phyloP scores from a whole-genome alignment of 768 basidiomycete species.

The Scleroderma citrinum region DNA sequence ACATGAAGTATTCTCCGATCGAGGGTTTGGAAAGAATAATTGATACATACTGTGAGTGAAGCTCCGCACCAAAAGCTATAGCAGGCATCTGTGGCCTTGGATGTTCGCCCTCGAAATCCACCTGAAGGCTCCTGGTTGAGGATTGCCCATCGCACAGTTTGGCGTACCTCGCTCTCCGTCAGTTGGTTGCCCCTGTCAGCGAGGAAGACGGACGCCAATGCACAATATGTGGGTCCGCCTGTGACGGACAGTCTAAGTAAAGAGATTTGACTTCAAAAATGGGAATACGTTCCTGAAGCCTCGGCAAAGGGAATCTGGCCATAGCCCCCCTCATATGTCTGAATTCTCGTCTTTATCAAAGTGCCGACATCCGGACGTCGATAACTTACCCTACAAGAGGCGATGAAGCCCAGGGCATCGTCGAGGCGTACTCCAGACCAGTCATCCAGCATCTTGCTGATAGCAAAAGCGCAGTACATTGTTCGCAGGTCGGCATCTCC shows the following conservation, averaged over 20 bases:
- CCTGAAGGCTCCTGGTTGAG: constrained; percentile 61
- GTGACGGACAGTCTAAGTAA: neutral
- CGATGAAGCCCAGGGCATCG: constrained; percentile 57
- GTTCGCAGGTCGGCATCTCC: constrained; percentile 78
- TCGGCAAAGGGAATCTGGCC: constrained; percentile 78
- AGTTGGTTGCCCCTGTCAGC: constrained; percentile 20
- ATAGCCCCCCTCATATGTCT: constrained; percentile 94
- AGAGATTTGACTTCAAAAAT: neutral
- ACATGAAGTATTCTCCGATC: neutral
- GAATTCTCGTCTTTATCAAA: constrained; percentile 3
- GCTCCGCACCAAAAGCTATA: constrained; percentile 97
- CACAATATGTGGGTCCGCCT: constrained; percentile 95
- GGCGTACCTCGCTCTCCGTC: constrained; percentile 36
- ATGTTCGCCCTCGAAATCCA: constrained; percentile 85
- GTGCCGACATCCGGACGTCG: neutral
- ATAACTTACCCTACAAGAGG: constrained; percentile 60
- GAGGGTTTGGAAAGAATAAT: neutral
- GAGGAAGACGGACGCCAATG: constrained; percentile 70
- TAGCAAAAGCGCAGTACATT: constrained; percentile 81
- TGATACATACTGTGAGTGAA: constrained; percentile 56
- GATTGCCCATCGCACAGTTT: constrained; percentile 72
- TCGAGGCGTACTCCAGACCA: constrained; percentile 69
- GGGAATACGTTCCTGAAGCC: constrained; percentile 59
- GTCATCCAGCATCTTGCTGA: constrained; percentile 72
- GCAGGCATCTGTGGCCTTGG: constrained; percentile 86